phyloP scores from a whole-genome alignment of 352 stramenopile genomes.

The Elongisporangium senticosum region DNA sequence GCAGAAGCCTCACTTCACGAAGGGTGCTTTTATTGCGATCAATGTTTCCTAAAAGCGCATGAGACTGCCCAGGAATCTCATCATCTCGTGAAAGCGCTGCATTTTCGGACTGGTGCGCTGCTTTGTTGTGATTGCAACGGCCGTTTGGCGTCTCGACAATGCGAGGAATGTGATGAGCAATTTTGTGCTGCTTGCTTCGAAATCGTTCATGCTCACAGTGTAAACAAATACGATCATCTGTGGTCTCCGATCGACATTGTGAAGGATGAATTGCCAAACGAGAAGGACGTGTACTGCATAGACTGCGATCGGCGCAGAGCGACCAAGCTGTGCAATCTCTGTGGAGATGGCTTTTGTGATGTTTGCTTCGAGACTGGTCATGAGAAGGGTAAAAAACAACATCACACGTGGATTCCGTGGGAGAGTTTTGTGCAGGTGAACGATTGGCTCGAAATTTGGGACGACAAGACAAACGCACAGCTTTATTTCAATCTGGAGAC shows the following conservation, averaged over 20 bases:
- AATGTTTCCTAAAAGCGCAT: constrained; percentile 44
- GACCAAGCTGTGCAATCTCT: constrained; percentile 64
- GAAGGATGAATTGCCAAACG: constrained; percentile 42
- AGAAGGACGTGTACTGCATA: constrained; percentile 59
- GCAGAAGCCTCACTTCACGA: neutral
- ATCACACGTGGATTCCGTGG: constrained; percentile 64
- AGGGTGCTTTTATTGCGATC: constrained; percentile 62
- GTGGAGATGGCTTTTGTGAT: constrained; percentile 70
- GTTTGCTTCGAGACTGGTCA: constrained; percentile 46
- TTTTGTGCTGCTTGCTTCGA: constrained; percentile 59
- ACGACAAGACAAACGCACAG: constrained; percentile 31
- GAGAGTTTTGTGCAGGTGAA: constrained; percentile 36
- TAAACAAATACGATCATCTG: constrained; percentile 27
- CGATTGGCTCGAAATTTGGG: constrained; percentile 73
- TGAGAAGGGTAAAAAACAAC: constrained; percentile 46
- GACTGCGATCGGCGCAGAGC: constrained; percentile 52
- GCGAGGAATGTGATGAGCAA: constrained; percentile 53
- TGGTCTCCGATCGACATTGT: constrained; percentile 43
- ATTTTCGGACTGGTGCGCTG: constrained; percentile 43
- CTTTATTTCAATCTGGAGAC: constrained; percentile 78
- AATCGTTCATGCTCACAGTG: constrained; percentile 20
- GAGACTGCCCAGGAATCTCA: constrained; percentile 32
- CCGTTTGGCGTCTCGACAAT: constrained; percentile 35
- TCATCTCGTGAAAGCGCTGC: constrained; percentile 36
- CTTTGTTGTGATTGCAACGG: constrained; percentile 50